A percentile compares a stretch with the other conserved stretches of the same genome.
These are phyloP conservation scores for Lactarius pseudohatsudake DNA, from an alignment of 768 basidiomycete species.

Conservation along the genomic window DNA sequence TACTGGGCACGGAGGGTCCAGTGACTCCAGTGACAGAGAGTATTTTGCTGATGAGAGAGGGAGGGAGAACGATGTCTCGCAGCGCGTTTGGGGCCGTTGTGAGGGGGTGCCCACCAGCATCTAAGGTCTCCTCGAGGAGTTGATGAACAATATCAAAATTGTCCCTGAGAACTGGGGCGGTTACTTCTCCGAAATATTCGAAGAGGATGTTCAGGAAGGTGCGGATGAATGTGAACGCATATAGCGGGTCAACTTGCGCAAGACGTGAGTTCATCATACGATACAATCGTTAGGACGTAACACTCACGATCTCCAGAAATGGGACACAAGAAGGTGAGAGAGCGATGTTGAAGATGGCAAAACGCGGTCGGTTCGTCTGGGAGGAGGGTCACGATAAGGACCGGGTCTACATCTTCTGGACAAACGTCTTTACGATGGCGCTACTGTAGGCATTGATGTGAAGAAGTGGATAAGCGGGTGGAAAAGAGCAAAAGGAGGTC, in stretches of 20 bases:
- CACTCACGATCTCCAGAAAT: slow-evolving; percentile 79
- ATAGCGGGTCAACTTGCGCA: slow-evolving; percentile 75
- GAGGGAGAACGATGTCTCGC: slow-evolving; percentile 91
- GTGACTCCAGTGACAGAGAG: slow-evolving; percentile 53
- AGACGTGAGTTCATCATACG: slow-evolving; percentile 12
- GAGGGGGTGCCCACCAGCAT: slow-evolving; percentile 87
- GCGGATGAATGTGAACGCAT: slow-evolving; percentile 86
- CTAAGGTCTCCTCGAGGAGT: slow-evolving; percentile 95
- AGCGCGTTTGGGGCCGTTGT: slow-evolving; percentile 89
- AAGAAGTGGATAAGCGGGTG: slow-evolving; percentile 75
- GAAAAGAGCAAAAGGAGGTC: slow-evolving; percentile 80
- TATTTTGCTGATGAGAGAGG: slow-evolving; percentile 65
- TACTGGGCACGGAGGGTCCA: slow-evolving; percentile 34
- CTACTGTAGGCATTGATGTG: slow-evolving; percentile 85
- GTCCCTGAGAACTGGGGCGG: slow-evolving; percentile 75
- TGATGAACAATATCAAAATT: slow-evolving; percentile 97
- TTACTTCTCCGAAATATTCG: slow-evolving; percentile 88
- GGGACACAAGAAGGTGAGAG: slow-evolving; percentile 75
- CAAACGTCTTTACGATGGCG: slow-evolving; percentile 56
- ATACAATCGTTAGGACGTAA: not conserved
- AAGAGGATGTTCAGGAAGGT: slow-evolving; percentile 79
- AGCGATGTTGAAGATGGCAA: slow-evolving; percentile 78
- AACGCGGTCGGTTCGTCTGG: slow-evolving; percentile 64
- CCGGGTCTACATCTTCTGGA: slow-evolving; percentile 64
- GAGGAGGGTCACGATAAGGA: slow-evolving; percentile 61